Percentiles rank a stretch among this genome's conserved stretches.
phyloP scores from a whole-genome alignment of 441 rosid species.

The Bocquillonia castaneifolia region DNA sequence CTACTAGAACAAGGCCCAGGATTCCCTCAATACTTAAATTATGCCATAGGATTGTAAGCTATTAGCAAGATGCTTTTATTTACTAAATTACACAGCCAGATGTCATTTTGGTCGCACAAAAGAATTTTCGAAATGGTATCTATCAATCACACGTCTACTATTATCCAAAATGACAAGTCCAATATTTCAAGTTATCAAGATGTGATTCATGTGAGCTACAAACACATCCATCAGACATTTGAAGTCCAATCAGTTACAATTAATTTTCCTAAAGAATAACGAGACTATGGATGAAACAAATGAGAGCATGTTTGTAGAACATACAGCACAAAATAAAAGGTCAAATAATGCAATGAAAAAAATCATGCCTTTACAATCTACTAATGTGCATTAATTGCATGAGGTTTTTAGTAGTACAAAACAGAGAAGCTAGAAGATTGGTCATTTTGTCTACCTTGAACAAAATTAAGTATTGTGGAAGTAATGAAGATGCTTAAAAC shows the following conservation, averaged over 20 bases:
- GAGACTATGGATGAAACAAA: neutral
- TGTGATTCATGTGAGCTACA: neutral
- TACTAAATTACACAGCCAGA: neutral
- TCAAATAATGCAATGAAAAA: neutral
- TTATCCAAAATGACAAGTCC: neutral
- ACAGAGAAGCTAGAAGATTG: neutral
- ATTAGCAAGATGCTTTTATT: neutral
- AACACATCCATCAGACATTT: neutral
- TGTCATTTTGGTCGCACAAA: neutral
- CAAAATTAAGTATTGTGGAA: conserved; percentile 90
- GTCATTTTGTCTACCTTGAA: conserved; percentile 58
- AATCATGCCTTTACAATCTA: no score
- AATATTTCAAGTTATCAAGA: neutral
- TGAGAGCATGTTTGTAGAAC: neutral
- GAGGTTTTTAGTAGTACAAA: conserved; percentile 1
- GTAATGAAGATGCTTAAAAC: conserved; percentile 82
- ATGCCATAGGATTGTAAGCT: neutral
- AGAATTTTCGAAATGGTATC: neutral
- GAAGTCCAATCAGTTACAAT: neutral
- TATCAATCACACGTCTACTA: neutral
- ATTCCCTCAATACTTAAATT: neutral
- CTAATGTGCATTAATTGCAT: neutral
- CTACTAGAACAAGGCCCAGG: neutral
- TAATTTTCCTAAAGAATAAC: neutral
- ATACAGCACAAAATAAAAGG: neutral